These are phyloP conservation scores for Diaporthe citriasiana DNA, from an alignment of 2,329 filamentous ascomycete genomes.

Conservation along the genomic window DNA sequence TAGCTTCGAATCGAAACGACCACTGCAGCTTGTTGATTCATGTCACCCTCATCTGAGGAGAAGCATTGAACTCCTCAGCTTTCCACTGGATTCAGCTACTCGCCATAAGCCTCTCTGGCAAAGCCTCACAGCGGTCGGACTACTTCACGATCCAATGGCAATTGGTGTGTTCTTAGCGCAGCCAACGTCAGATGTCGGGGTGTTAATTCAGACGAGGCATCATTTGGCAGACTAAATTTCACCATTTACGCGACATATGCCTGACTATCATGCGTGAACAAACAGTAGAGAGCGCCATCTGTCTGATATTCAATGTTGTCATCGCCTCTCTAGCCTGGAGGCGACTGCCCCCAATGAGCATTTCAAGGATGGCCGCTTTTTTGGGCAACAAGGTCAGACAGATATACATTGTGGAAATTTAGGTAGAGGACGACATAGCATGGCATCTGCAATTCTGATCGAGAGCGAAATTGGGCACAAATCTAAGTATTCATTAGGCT, in stretches of 20 bases:
- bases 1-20: not conserved
- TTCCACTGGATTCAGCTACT: not conserved
- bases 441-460: too few relatives aligned
- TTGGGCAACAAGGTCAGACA: too few relatives aligned
- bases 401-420: not conserved
- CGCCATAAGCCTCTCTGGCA: not conserved
- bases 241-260: not conserved
- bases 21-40: not conserved
- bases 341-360: too few relatives aligned
- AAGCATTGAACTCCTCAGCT: fast-evolving
- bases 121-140: not conserved
- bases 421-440: not conserved
- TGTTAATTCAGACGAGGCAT: not conserved
- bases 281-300: too few relatives aligned
- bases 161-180: not conserved
- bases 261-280: not conserved
- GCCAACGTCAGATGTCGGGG: too few relatives aligned
- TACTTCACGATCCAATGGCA: not conserved
- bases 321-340: too few relatives aligned
- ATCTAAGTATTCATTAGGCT: not conserved
- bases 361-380: too few relatives aligned
- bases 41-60: not conserved
- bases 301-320: not conserved
- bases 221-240: not conserved
- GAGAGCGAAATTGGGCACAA: not conserved